These are phyloP conservation scores for Auriscalpium vulgare DNA, from an alignment of 768 basidiomycete genomes.

Conservation along the genomic window DNA sequence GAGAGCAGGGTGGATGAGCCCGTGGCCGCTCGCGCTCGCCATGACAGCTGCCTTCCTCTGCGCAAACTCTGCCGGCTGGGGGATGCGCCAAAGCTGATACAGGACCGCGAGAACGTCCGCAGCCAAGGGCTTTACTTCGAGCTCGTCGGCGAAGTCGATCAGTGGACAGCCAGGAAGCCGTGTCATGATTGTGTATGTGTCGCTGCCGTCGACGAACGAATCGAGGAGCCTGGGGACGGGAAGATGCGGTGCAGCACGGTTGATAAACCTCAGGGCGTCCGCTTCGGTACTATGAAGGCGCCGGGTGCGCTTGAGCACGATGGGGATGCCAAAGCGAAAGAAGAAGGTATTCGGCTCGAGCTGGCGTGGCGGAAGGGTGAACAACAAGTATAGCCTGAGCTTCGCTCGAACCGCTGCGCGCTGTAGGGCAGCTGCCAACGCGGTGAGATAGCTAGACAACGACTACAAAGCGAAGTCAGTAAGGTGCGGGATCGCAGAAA, in stretches of 20 bases:
- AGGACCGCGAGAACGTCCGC: slow-evolving; percentile 10
- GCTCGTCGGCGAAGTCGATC: slow-evolving; percentile 1
- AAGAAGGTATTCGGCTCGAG: too few species aligned
- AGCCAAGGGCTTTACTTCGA: background rate
- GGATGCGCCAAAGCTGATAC: slow-evolving; percentile 15
- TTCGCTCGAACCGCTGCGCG: too few species aligned
- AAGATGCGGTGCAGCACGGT: slow-evolving; percentile 10
- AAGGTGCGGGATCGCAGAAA: too few species aligned
- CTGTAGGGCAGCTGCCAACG: too few species aligned
- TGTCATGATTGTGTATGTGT: slow-evolving; percentile 19
- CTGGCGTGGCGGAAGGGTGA: too few species aligned
- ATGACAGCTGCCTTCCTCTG: slow-evolving; percentile 12
- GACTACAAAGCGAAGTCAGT: too few species aligned
- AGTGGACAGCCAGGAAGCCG: slow-evolving; percentile 14
- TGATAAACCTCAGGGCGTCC: slow-evolving; percentile 17
- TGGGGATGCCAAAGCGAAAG: slow-evolving; percentile 17
- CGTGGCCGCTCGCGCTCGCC: slow-evolving; percentile 20
- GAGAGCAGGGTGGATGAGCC: slow-evolving; percentile 15
- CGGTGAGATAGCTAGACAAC: too few species aligned
- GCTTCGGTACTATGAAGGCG: slow-evolving; percentile 16
- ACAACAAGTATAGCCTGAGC: too few species aligned
- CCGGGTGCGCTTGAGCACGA: slow-evolving; percentile 14
- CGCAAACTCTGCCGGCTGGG: slow-evolving; percentile 10
- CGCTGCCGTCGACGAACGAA: slow-evolving; percentile 10
- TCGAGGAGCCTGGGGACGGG: slow-evolving; percentile 19